Base-by-base conservation (phyloP, 2,329 filamentous ascomycete species). In the Tolypocladium pustulatum region DNA sequence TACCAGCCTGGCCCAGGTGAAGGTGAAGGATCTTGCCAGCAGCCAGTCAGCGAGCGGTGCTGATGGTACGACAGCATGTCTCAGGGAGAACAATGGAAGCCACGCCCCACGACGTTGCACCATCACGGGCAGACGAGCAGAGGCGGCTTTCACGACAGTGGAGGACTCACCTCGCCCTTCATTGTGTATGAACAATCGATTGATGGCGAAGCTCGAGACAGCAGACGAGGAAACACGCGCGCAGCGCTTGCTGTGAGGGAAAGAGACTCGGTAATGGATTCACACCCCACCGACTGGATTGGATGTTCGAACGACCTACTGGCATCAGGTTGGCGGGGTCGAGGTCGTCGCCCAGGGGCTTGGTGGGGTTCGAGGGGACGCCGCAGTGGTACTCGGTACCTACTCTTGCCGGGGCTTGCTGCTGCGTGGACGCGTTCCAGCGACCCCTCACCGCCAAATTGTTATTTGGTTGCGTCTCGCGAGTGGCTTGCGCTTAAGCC, bases 1-100 rank as follows among this genome's bases (percentile, higher is more conserved):
- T 83, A 76, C 86, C 86, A 76, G 86, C 86, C 80, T 89, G 82
- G 73, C 82, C 82, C 68, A 85, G 73, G 72, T 85, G 82, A 71
- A 85, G 75, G 75, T 85, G 82, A 75, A 85, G 78, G 74, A 85
- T 80, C 82, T 85, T 62, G 58, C 58, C 59, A 58, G 38, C 43
- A 62, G 8, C 32, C 30, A 63, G 63, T 66, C 40, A 64, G 61
- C 55, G 53, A n/a, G 27, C 36, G 32, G 38, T 54, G 30, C 32
- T 49, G 32, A 53, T 22, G 36, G 59, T 60, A 43, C 22, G 41
- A 32, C 38, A 58, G 61, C 27, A 54, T 55, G 56, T 54, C 40
- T 59, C 52, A 55, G 51, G 53, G 40, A 30, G 10, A 13, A 8
- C 49, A 34, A 52, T 34, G 2, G 30, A 5, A 22, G 10, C n/a